Evolutionary conservation across 1,284 basidiomycete genomes (phyloP).

Genomic region (Cutaneotrichosporon spelunceum): DNA sequence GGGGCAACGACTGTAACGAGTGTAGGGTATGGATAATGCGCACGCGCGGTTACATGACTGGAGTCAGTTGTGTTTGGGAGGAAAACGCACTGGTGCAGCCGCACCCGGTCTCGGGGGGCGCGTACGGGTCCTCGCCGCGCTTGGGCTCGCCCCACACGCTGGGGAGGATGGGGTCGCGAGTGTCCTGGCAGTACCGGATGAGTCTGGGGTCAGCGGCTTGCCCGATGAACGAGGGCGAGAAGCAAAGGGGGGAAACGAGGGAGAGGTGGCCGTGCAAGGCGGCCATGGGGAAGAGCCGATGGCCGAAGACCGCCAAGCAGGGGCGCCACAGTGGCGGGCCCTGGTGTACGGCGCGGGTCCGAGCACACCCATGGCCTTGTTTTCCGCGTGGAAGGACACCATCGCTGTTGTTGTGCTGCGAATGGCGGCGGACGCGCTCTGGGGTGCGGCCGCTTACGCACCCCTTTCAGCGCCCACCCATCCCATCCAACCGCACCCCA

Average conservation of each 20-base stretch:
- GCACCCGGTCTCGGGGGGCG: constrained; percentile 60
- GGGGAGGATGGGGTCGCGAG: constrained; percentile 81
- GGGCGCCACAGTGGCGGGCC: neutral
- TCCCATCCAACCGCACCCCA: too few relatives aligned
- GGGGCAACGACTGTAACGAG: constrained; percentile 4
- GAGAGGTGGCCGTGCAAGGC: neutral
- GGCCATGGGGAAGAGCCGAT: too few relatives aligned
- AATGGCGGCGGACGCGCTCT: too few relatives aligned
- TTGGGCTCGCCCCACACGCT: constrained; percentile 90
- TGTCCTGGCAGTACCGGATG: constrained; percentile 86
- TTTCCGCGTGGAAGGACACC: neutral
- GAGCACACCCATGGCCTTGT: neutral
- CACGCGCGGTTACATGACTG: constrained; percentile 8
- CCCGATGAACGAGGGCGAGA: neutral
- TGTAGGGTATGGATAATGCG: constrained; percentile 3
- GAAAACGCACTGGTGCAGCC: constrained; percentile 14
- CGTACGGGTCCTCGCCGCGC: constrained; percentile 85
- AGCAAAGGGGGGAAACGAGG: neutral
- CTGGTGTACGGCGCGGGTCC: neutral
- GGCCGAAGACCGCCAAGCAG: neutral
- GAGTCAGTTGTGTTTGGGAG: neutral
- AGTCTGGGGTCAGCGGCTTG: constrained; percentile 57
- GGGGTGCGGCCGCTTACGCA: too few relatives aligned
- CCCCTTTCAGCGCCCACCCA: too few relatives aligned
- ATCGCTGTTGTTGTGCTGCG: too few relatives aligned